Evolutionary conservation across 2,329 filamentous ascomycete species (phyloP).

Genomic region (Trichoderma gracile): DNA sequence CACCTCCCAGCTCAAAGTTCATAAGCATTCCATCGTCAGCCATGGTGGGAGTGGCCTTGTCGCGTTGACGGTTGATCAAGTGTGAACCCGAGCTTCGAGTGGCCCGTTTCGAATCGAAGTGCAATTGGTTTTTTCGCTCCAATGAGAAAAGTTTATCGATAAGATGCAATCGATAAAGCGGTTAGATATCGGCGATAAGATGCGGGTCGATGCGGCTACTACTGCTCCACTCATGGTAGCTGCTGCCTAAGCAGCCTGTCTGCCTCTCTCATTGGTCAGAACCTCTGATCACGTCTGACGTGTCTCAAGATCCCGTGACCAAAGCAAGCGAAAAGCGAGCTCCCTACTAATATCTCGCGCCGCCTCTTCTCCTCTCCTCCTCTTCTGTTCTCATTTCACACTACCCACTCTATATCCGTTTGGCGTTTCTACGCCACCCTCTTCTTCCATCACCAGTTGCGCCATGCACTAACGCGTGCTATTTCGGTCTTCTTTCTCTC

Average conservation of each 20-base stretch:
- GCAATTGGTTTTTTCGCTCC: constrained; percentile 6
- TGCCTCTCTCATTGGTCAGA: not conserved
- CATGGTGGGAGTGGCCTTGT: constrained; percentile 53
- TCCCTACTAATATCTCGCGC: too few relatives aligned
- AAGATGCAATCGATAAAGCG: not conserved
- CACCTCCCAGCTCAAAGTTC: constrained; percentile 80
- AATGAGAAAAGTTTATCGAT: constrained; percentile 20
- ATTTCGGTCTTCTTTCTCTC: too few relatives aligned
- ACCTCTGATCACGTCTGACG: not conserved
- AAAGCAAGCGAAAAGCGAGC: too few relatives aligned
- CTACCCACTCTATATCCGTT: too few relatives aligned
- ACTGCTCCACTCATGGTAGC: too few relatives aligned
- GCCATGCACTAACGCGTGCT: too few relatives aligned
- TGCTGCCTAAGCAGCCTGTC: too few relatives aligned
- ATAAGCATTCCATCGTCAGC: constrained; percentile 93
- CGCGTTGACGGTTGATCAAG: not conserved
- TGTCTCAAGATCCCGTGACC: not conserved
- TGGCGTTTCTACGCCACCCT: too few relatives aligned
- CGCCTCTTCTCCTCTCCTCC: not conserved
- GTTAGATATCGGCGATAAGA: constrained; percentile 7
- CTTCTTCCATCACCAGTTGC: too few relatives aligned
- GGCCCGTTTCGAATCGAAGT: not conserved
- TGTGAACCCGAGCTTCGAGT: constrained; percentile 23
- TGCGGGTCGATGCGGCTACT: not conserved
- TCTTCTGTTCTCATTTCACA: not conserved